phyloP scores from a whole-genome alignment of 2,329 filamentous ascomycete species.

The Diplodia corticola region DNA sequence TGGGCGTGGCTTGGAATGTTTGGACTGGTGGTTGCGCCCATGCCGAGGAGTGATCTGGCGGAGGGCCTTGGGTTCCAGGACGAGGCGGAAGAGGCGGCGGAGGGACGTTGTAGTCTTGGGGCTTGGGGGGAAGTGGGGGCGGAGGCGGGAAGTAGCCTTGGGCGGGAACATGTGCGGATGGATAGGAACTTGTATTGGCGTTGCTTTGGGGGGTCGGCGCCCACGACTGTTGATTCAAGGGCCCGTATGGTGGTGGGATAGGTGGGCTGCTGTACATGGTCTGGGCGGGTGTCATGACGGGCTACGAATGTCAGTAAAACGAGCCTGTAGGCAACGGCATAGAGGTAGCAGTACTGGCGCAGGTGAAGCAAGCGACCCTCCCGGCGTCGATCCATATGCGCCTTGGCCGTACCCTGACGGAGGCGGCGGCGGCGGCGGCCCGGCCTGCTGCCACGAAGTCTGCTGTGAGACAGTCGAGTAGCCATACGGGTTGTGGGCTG shows the following conservation, averaged over 20 bases:
- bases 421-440: neutral
- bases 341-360: neutral
- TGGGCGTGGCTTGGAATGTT: neutral
- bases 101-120: neutral
- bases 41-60: neutral
- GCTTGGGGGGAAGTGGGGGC: neutral
- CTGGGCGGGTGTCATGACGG: neutral
- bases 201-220: neutral
- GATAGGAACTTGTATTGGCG: neutral
- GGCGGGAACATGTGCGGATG: neutral
- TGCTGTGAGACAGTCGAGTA: slow-evolving; percentile 1
- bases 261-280: neutral
- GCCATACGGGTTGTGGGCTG: neutral
- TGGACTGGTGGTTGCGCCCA: neutral
- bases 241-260: slow-evolving; percentile 4
- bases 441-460: slow-evolving; percentile 8
- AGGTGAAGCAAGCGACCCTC: neutral
- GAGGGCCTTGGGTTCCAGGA: neutral
- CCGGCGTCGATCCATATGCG: neutral
- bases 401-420: neutral
- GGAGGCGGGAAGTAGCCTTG: neutral
- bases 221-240: neutral
- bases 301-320: neutral
- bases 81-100: neutral
- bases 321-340: neutral